Evolutionary conservation across 768 basidiomycete species (phyloP), one percentile per base, ranked within the genome.

Genomic region (Galerina marginata): DNA sequence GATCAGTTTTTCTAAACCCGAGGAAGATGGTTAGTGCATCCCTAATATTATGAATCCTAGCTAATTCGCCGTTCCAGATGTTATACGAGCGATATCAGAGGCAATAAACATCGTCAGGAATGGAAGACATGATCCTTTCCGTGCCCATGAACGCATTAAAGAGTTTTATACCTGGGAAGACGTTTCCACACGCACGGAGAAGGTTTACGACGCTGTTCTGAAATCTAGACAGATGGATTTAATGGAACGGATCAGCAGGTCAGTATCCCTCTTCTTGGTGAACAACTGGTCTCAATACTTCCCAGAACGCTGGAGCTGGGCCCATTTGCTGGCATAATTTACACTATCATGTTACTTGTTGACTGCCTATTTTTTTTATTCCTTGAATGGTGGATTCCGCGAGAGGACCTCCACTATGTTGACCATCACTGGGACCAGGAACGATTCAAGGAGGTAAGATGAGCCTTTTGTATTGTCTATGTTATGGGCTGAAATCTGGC

Each of bases 1-100:
- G 92, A 95, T 99, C 60, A 93, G 92, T 51, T 97, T 99, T 69
- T 93, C 96, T 0, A 86, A 88, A 56, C 95, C 96, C 0, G 92
- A 98, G 43, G 95, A 93, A 74, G 94, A 97, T 65, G 96, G 96
- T 95, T 53, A 36, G 85, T 74, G 2, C 39, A 11, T 59, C 40
- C 11, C 25, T 20, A 36, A 26, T 6, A 25, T 16, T 26, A 20
- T 38, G 6, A 11, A 39, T 29, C 20, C 7, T 0, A n/a, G 20
- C 6, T 33, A 5, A 33, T 40, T 56, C 23, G 45, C 55, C 56
- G 25, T 9, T 44, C 16, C 48, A 97, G 96, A 96, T 70, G 86
- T 99, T 9, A 83, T 96, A 48, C 83, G 88, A 4, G 94, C 95
- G 0, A 83, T 97, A 57, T 85, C 89, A 0, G 84, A 91, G 66